phyloP scores from a whole-genome alignment of 352 stramenopile genomes.

The Pythium plurisporium region DNA sequence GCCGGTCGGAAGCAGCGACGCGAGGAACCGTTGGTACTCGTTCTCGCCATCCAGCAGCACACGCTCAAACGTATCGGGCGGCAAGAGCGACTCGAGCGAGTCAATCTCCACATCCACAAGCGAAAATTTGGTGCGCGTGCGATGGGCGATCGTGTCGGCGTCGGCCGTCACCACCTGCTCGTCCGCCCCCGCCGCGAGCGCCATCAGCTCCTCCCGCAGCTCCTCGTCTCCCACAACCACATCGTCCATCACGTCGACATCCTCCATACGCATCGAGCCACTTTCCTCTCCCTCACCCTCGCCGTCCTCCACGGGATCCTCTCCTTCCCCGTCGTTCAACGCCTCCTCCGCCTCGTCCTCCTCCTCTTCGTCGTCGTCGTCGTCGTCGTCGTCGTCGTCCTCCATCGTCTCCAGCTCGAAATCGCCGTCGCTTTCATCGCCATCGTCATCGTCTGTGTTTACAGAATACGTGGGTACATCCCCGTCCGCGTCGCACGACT shows the following conservation, averaged over 20 bases:
- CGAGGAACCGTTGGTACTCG: constrained; percentile 82
- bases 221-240: not conserved
- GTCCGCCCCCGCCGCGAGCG: not conserved
- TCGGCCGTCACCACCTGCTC: not conserved
- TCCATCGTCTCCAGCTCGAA: constrained; percentile 24
- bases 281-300: too few relatives aligned
- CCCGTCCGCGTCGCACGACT: not conserved
- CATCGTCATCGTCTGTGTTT: constrained; percentile 7
- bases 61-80: constrained; percentile 23
- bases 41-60: constrained; percentile 32
- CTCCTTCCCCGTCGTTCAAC: not conserved
- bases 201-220: constrained; percentile 2
- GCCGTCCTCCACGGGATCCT: constrained; percentile 4
- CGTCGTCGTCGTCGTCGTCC: constrained; percentile 20
- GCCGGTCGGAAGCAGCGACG: constrained; percentile 51
- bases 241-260: not conserved
- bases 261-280: too few relatives aligned
- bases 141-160: constrained; percentile 53
- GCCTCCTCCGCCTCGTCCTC: too few relatives aligned
- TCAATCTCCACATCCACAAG: constrained; percentile 73
- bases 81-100: constrained; percentile 57
- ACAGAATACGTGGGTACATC: not conserved
- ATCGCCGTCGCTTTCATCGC: constrained; percentile 19
- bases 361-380: constrained; percentile 11
- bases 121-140: constrained; percentile 73